Evolutionary conservation across 2,329 filamentous ascomycete species (phyloP), one percentile per base, ranked within the genome.

Genomic region (Passalora sequoiae): DNA sequence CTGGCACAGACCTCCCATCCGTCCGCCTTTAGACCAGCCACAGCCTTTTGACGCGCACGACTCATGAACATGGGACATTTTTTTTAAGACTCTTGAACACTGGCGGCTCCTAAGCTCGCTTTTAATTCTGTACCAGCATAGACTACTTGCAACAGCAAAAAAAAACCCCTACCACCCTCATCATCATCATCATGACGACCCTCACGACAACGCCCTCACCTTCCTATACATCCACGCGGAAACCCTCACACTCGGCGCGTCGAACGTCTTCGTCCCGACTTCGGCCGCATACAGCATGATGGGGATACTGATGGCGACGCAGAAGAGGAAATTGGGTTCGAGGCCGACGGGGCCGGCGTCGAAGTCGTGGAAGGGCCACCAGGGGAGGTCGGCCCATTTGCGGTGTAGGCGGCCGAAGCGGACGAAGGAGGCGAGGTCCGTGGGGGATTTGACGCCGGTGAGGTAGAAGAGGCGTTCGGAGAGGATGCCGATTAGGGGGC

Each of bases 401-500:
- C 53, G 49, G 16, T 47, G 40, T 5, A 54, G 42, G 25, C 49
- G 48, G 9, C 47, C 50, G 29, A 55, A 54, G 13, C 48, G 43
- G 7, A 24, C 32, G 19, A 44, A 45, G 8, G 51, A 45, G 9
- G 57, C 54, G 1, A 45, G 37, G 19, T 43, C 47, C 8, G 50
- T 37, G 13, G 51, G 50, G 3, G 37, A 38, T 35, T 59, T 58
- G 35, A 57, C 44, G 29, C 55, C 56, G 4, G 56, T 55, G 5
- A 59, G 47, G 75, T 97, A 98, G 49, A 92, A 89, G 69, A 97
- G 94, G 51, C 83, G 82, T 59, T 89, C 89, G 78, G 97, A 98
- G 68, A 98, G 83, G 67, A 97, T 89, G 59, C 92, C 92, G 53
- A 98, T 65, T 2, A 84, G 61, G 0, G 80, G 80, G 0, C 80